Base-by-base conservation (phyloP, 225 moss, liverwort and hornwort genomes). In the Bryum argenteum region DNA sequence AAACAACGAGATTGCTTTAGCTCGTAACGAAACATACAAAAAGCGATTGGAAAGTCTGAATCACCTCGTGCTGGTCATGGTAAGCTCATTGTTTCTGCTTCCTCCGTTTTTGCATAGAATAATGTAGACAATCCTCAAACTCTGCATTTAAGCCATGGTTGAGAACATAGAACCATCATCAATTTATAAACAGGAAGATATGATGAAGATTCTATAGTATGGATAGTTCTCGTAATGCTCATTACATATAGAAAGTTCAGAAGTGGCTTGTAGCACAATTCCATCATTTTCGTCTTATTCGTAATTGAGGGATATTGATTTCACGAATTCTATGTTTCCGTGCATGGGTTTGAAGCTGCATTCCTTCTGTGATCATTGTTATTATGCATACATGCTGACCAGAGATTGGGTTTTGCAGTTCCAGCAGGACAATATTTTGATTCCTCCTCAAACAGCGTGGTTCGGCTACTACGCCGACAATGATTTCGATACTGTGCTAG, bases 391-490 rank as follows among this genome's bases (percentile, higher is more conserved):
- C 59, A 18, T 87, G 80, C 85, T 86, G 66, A 65, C 21, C 54
- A 43, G 57, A 42, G 41, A 11, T 59, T 55, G 68, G 44, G 5
- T 40, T 65, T 77, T 52, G 75, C 91, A 97, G 91, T 97, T 97
- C 72, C 84, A 89, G 80, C 69, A 84, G 74, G 97, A 98, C 61
- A 50, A 70, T 55, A 58, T 98, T 57, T 71, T 98, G 68, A 88
- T 82, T 74, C 97, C 97, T 73, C 74, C 92, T 43, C 88, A 76
- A 73, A 98, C 97, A 69, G 97, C 97, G 69, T 98, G 97, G 97
- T 98, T 98, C 50, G 97, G 94, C 51, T 98, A 86, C 66, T 98
- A 80, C 70, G 85, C 82, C 60, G 80, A 85, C 57, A 89, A 97
- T 54, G 78, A 88, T 69, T 93, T 93, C 67, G 53, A 0, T 23